Conservation (phyloP, 2,329 filamentous ascomycete species). For the Ophiostoma himal-ulmi region DNA sequence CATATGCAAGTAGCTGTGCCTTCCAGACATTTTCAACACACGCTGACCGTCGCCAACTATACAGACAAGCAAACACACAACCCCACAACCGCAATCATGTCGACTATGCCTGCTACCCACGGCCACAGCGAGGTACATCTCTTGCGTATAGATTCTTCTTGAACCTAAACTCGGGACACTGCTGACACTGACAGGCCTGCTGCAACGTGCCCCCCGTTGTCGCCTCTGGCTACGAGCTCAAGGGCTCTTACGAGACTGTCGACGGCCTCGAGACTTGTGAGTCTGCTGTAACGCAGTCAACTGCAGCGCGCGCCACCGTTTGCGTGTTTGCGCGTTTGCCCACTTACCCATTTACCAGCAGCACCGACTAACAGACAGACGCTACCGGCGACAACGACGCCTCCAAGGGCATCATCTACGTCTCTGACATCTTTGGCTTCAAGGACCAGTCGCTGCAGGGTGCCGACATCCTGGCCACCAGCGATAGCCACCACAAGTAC, state of each 20-base stretch:
- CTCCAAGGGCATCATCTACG: slow-evolving; percentile 54
- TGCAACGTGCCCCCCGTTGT: slow-evolving; percentile 45
- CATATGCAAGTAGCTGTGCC: neutral
- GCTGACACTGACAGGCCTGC: slow-evolving; percentile 30
- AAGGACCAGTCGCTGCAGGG: slow-evolving; percentile 65
- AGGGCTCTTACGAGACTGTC: slow-evolving; percentile 43
- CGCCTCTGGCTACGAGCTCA: slow-evolving; percentile 38
- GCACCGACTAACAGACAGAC: slow-evolving; percentile 32
- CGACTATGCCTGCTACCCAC: slow-evolving; percentile 33
- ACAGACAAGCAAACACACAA: neutral
- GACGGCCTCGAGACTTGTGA: slow-evolving; percentile 41
- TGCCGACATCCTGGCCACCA: slow-evolving; percentile 57
- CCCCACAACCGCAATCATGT: slow-evolving; percentile 30
- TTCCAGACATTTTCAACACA: neutral
- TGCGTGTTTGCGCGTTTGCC: neutral
- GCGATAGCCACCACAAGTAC: slow-evolving; percentile 59
- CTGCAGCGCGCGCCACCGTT: no score
- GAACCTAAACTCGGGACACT: neutral
- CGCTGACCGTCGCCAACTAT: neutral
- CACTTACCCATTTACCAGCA: no score
- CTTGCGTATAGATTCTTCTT: no score
- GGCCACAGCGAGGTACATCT: slow-evolving; percentile 31
- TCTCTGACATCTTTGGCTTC: slow-evolving; percentile 66
- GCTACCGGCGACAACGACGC: slow-evolving; percentile 43
- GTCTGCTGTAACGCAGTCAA: slow-evolving; percentile 23